These are phyloP conservation scores for Skeletonema potamos DNA, from an alignment of 108 stramenopile genomes.

Conservation along the genomic window DNA sequence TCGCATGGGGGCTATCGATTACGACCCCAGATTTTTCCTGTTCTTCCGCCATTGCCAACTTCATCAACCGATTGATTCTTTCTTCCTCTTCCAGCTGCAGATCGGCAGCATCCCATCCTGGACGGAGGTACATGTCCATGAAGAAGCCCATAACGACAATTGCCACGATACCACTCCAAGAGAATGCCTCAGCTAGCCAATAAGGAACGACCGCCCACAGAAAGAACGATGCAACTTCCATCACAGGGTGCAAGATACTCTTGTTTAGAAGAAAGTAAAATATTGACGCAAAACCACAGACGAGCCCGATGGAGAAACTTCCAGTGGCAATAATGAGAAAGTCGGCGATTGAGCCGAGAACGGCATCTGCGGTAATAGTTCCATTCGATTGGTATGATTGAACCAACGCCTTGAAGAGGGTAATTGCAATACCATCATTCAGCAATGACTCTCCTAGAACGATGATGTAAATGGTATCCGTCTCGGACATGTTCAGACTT, in stretches of 20 bases:
- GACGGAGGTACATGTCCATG: conserved; percentile 61
- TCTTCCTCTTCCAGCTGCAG: background rate
- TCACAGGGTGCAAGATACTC: conserved; percentile 66
- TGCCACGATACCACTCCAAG: conserved; percentile 70
- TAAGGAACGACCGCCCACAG: conserved; percentile 89
- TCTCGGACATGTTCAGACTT: conserved; percentile 42
- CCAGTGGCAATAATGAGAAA: conserved; percentile 78
- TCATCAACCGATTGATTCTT: background rate
- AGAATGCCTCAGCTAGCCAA: conserved; percentile 86
- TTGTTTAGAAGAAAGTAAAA: conserved; percentile 83
- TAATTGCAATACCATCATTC: conserved; percentile 80
- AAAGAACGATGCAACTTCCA: conserved; percentile 87
- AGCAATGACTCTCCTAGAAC: conserved; percentile 80
- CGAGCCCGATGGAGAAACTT: conserved; percentile 75
- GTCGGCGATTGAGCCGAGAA: conserved; percentile 38
- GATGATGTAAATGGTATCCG: conserved; percentile 60
- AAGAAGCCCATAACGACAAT: conserved; percentile 77
- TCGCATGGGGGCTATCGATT: background rate
- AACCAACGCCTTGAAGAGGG: conserved; percentile 56
- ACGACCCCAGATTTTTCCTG: background rate
- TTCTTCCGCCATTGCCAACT: conserved; percentile 31
- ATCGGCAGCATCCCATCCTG: conserved; percentile 34
- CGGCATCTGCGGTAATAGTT: conserved; percentile 27
- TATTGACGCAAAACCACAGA: conserved; percentile 60
- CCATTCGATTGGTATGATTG: conserved; percentile 36